phyloP scores from a whole-genome alignment of 2,329 filamentous ascomycete genomes.

The Lizonia empirigonia region DNA sequence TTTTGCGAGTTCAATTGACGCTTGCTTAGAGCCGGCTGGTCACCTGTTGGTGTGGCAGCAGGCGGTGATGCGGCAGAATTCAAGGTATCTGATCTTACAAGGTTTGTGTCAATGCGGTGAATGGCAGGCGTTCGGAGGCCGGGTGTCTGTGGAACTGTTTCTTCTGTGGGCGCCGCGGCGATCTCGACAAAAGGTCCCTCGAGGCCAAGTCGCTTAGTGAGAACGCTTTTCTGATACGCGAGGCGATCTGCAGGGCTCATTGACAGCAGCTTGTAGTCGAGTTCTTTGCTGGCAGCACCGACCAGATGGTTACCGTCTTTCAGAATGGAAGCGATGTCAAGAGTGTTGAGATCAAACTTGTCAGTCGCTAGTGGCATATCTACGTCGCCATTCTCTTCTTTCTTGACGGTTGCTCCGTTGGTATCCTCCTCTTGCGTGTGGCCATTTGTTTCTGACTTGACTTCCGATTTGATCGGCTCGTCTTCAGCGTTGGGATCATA shows the following conservation, averaged over 20 bases:
- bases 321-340: slow-evolving; percentile 81
- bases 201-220: slow-evolving; percentile 80
- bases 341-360: slow-evolving; percentile 71
- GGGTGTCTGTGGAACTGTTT: slow-evolving; percentile 56
- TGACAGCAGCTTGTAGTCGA: slow-evolving; percentile 82
- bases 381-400: slow-evolving; percentile 58
- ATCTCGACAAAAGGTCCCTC: slow-evolving; percentile 85
- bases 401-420: slow-evolving; percentile 50
- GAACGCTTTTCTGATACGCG: slow-evolving; percentile 85
- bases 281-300: slow-evolving; percentile 77
- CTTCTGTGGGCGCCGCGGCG: slow-evolving; percentile 71
- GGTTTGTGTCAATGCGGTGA: slow-evolving; percentile 59
- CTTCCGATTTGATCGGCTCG: slow-evolving; percentile 63
- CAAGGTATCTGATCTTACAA: slow-evolving; percentile 54
- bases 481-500: slow-evolving; percentile 89
- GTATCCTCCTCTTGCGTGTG: slow-evolving; percentile 64
- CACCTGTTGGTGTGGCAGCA: slow-evolving; percentile 49
- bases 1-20: slow-evolving; percentile 94
- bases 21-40: slow-evolving; percentile 73
- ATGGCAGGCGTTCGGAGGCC: slow-evolving; percentile 43
- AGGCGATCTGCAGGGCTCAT: slow-evolving; percentile 82
- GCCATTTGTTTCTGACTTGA: slow-evolving; percentile 48
- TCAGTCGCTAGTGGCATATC: slow-evolving; percentile 57
- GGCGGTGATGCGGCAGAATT: slow-evolving; percentile 55
- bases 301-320: slow-evolving; percentile 83